Evolutionary conservation across 306 rosid genomes (phyloP).

Genomic region (Lablab purpureus): DNA sequence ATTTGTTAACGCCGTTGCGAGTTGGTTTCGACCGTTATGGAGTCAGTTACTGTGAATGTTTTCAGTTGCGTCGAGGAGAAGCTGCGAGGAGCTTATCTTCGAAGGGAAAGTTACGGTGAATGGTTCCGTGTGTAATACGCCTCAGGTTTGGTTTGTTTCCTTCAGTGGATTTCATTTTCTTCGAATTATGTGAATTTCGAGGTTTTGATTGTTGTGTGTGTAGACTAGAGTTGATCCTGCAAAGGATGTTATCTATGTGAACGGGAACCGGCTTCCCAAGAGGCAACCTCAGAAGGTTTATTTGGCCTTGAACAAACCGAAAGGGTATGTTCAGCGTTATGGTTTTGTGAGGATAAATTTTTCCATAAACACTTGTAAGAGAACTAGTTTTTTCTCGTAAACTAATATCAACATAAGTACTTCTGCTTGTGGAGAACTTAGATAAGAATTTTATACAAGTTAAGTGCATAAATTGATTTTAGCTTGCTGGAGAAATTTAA

Average conservation of each 20-base stretch:
- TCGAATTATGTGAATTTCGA: not conserved
- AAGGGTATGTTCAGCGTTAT: constrained; percentile 68
- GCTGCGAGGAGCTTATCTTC: constrained; percentile 88
- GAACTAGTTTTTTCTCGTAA: not conserved
- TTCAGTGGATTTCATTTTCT: not conserved
- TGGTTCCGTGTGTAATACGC: constrained; percentile 82
- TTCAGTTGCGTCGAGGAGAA: constrained; percentile 92
- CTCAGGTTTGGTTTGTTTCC: constrained; percentile 64
- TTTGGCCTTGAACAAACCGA: constrained; percentile 94
- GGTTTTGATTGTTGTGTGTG: constrained; percentile 8
- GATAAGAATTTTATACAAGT: not conserved
- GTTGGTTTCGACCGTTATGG: not conserved
- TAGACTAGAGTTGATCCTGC: constrained; percentile 90
- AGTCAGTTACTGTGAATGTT: not conserved
- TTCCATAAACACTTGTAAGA: too few species aligned
- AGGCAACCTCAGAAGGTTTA: constrained; percentile 88
- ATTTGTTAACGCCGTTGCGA: not conserved
- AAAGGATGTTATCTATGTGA: constrained; percentile 85
- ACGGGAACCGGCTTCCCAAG: constrained; percentile 93
- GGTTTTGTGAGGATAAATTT: not conserved
- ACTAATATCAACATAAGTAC: not conserved
- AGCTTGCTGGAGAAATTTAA: not conserved
- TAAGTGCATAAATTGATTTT: not conserved
- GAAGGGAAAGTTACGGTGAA: constrained; percentile 87
- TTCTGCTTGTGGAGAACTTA: not conserved